Evolutionary conservation across 306 rosid species (phyloP), one percentile per base, ranked within the genome.

Genomic region (Begonia fuchsioides): DNA sequence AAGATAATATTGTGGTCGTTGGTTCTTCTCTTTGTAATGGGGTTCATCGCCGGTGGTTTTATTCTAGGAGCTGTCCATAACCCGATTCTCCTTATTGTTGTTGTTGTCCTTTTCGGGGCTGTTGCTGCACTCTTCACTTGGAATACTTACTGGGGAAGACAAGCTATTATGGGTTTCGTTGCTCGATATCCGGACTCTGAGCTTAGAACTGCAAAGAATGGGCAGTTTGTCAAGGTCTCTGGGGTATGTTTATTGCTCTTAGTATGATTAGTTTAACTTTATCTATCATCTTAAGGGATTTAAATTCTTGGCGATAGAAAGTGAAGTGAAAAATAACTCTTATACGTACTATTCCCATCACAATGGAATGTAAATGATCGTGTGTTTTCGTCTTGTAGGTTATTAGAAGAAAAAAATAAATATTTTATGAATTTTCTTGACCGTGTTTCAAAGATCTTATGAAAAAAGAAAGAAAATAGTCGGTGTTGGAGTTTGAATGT

Each of bases 61-160:
- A 90, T 90, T 68, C 84, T 90, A 16, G 98, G 93, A 69, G 98
- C 98, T 2, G 98, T 90, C 32, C 95, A 17, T 81, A 90, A 90
- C 75, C 72, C 87, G 63, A 72, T 90, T 71, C 95, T 90, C 58
- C 98, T 90, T 57, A 65, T 76, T 58, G 98, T 85, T 43, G 86
- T 90, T 2, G 83, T 72, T 3, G 55, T 90, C 58, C 92, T 90
- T 52, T 90, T 90, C 50, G 79, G 63, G 17, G 70, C 69, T 11
- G 92, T 90, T 65, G 77, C 75, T 63, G 88, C 87, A 55, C 65
- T 85, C 20, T 84, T 84, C 76, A 77, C 86, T 49, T 90, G 98
- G 98, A 90, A 90, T 69, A 74, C 79, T 60, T 90, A 86, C 57
- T 73, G 79, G 60, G 98, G 98, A 58, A 90, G 93, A 67, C 75